Conservation (phyloP, 2,329 filamentous ascomycete species). For the Curvularia sp. region DNA sequence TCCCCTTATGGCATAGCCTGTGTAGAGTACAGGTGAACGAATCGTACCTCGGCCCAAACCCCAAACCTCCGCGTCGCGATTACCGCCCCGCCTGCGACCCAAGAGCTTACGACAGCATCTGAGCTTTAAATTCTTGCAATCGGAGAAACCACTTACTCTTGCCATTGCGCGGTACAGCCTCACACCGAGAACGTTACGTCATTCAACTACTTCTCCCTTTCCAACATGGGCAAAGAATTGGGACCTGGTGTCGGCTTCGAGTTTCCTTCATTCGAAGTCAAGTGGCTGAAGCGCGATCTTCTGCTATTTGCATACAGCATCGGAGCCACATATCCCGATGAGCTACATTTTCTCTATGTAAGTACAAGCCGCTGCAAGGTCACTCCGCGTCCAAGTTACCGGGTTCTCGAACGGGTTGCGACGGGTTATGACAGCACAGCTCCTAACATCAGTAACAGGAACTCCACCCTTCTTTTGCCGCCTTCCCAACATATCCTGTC, state of each 20-base stretch:
- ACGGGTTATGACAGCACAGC: background rate
- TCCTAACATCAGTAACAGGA: slow-evolving; percentile 64
- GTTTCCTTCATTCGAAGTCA: slow-evolving; percentile 76
- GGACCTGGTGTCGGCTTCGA: slow-evolving; percentile 74
- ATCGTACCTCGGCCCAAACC: slow-evolving; percentile 45
- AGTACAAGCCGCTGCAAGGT: slow-evolving; percentile 32
- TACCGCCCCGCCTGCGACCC: slow-evolving; percentile 38
- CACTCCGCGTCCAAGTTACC: background rate
- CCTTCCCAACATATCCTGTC: slow-evolving; percentile 88
- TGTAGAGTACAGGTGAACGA: slow-evolving; percentile 25
- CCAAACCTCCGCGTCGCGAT: slow-evolving; percentile 36
- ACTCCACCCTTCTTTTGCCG: slow-evolving; percentile 82
- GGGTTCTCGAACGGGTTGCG: background rate
- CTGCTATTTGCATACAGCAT: slow-evolving; percentile 92
- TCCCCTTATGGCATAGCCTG: slow-evolving; percentile 16
- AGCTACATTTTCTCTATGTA: slow-evolving; percentile 93
- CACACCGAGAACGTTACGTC: background rate
- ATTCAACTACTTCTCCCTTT: background rate
- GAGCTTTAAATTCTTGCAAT: slow-evolving; percentile 3
- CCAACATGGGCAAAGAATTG: slow-evolving; percentile 43
- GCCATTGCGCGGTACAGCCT: background rate
- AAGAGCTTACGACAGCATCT: slow-evolving; percentile 19
- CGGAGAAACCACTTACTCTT: background rate
- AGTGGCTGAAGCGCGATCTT: slow-evolving; percentile 87
- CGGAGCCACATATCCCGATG: slow-evolving; percentile 76